These are phyloP conservation scores for Quillaja saponaria DNA, from an alignment of 306 rosid genomes.

Conservation along the genomic window DNA sequence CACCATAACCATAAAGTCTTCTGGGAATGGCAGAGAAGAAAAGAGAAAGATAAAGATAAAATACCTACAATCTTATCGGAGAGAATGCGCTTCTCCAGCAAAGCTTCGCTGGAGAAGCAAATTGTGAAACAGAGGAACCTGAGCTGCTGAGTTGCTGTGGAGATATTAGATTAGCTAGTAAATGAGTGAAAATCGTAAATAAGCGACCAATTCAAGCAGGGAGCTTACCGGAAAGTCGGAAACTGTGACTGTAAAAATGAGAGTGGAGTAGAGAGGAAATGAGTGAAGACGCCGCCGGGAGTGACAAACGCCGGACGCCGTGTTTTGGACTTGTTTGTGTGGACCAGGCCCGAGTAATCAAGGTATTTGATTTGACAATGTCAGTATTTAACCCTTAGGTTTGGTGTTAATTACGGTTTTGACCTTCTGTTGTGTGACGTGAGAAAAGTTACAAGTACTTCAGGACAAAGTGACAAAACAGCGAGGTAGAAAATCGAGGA, in stretches of 20 bases:
- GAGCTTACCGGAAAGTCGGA: neutral
- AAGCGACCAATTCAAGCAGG: neutral
- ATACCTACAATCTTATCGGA: constrained; percentile 5
- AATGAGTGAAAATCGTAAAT: neutral
- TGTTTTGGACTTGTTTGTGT: constrained; percentile 8
- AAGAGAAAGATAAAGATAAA: neutral
- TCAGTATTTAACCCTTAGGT: constrained; percentile 24
- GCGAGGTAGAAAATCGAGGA: too few species aligned
- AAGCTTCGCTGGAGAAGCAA: neutral
- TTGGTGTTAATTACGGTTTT: constrained; percentile 27
- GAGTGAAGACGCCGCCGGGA: constrained; percentile 42
- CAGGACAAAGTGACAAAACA: too few species aligned
- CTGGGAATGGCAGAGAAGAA: neutral
- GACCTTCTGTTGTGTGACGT: constrained; percentile 4
- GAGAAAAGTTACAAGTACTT: too few species aligned
- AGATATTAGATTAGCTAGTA: neutral
- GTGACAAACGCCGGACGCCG: constrained; percentile 38
- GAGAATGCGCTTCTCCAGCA: constrained; percentile 1
- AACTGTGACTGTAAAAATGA: neutral
- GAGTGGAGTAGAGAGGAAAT: neutral
- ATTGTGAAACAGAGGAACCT: constrained; percentile 12
- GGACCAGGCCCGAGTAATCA: constrained; percentile 30
- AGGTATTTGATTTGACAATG: constrained; percentile 16
- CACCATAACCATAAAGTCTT: neutral
- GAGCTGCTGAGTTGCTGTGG: neutral